A percentile compares a stretch with the other conserved stretches of the same genome.
These are phyloP conservation scores for Pseudopithomyces chartarum DNA, from an alignment of 2,329 filamentous ascomycete species.

Conservation along the genomic window DNA sequence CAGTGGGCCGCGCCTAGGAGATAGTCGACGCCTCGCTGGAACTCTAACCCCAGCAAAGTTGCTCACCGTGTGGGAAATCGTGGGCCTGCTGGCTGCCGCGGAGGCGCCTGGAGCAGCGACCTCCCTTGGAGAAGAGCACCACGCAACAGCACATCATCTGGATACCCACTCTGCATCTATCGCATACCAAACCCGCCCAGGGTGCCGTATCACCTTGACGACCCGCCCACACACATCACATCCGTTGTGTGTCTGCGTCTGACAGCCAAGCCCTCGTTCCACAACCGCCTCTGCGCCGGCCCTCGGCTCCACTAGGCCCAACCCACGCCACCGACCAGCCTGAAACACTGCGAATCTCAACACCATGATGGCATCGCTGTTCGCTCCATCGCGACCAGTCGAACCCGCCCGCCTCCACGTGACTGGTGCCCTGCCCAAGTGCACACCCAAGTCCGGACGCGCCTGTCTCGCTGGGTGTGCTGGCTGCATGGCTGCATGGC, in stretches of 20 bases:
- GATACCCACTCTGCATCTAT: too few species aligned
- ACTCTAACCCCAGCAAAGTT: conserved; percentile 3
- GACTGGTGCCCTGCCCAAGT: conserved; percentile 1
- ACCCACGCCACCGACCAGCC: conserved; percentile 21
- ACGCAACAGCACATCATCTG: neutral
- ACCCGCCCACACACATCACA: conserved; percentile 6
- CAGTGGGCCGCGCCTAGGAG: neutral
- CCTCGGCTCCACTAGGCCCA: conserved; percentile 3
- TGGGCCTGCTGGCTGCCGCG: neutral
- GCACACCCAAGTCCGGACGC: too few species aligned
- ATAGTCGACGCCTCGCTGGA: neutral
- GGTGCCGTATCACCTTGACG: conserved; percentile 10
- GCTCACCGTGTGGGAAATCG: too few species aligned
- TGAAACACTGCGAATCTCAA: conserved; percentile 38
- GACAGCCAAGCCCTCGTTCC: neutral
- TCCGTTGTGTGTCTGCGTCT: neutral
- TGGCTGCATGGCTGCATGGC: too few species aligned
- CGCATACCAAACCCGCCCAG: conserved; percentile 13
- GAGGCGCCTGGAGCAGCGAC: conserved; percentile 1
- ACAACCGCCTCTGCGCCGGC: conserved; percentile 1
- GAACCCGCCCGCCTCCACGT: conserved; percentile 10
- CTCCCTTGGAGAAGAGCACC: neutral
- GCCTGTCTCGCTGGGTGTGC: too few species aligned
- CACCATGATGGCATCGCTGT: conserved; percentile 29
- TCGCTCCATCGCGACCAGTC: neutral